Conservation (phyloP, 768 basidiomycete genomes). For the Albatrellus ellisii region DNA sequence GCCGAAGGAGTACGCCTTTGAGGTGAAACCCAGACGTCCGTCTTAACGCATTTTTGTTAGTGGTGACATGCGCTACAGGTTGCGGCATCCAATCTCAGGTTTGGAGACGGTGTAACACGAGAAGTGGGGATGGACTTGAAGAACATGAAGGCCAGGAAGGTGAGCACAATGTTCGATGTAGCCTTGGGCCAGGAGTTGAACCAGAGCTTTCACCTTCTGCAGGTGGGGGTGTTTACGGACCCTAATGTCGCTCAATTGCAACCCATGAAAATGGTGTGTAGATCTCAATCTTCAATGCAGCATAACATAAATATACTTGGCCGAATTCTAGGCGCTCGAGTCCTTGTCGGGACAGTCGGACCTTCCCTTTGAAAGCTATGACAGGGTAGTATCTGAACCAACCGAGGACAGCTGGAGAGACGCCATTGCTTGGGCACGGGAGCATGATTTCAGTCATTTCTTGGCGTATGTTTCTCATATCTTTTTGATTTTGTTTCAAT, state of each 20-base stretch:
- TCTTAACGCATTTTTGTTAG: background rate
- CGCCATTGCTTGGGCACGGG: constrained; percentile 80
- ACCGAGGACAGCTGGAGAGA: constrained; percentile 83
- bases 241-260: constrained; percentile 67
- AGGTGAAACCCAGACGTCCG: constrained; percentile 28
- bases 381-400: constrained; percentile 76
- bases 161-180: constrained; percentile 18
- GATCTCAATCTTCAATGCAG: constrained; percentile 1
- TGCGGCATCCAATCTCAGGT: constrained; percentile 77
- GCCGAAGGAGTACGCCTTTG: constrained; percentile 88
- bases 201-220: constrained; percentile 1
- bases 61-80: constrained; percentile 32
- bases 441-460: constrained; percentile 88
- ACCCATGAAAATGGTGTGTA: constrained; percentile 69
- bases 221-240: constrained; percentile 95
- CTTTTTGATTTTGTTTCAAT: background rate
- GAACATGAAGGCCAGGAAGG: constrained; percentile 87
- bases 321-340: constrained; percentile 44
- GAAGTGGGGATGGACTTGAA: constrained; percentile 92
- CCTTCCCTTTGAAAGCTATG: constrained; percentile 72
- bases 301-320: constrained; percentile 2
- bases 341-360: constrained; percentile 69
- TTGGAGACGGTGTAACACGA: constrained; percentile 80
- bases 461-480: constrained; percentile 50
- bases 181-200: constrained; percentile 72